These are phyloP conservation scores for Syzygium syzygioides DNA, from an alignment of 441 rosid species.

Conservation along the genomic window DNA sequence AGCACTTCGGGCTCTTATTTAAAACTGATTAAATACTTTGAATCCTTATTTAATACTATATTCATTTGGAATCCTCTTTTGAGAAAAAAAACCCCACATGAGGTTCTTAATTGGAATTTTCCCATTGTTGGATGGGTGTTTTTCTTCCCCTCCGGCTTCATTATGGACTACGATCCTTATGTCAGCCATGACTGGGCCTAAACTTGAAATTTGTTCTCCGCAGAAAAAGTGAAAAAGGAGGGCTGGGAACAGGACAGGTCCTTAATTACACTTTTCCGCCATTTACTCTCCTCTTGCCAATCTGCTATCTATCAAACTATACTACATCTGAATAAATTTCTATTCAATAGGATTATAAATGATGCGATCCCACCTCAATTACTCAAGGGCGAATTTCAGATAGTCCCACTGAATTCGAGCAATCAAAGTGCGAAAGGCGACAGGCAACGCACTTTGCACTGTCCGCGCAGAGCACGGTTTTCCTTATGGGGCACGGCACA, in stretches of 20 bases:
- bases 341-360: not conserved
- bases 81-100: too few relatives aligned
- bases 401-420: not conserved
- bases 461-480: not conserved
- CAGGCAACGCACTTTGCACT: too few relatives aligned
- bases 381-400: not conserved
- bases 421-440: not conserved
- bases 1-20: too few relatives aligned
- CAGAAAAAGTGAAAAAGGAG: not conserved
- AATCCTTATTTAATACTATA: too few relatives aligned
- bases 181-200: not conserved
- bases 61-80: too few relatives aligned
- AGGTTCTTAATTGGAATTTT: too few relatives aligned
- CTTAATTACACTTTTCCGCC: not conserved
- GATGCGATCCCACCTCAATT: not conserved
- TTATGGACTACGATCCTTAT: not conserved
- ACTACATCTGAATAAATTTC: not conserved
- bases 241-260: not conserved
- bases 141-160: not conserved
- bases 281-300: not conserved
- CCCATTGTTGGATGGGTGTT: too few relatives aligned
- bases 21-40: too few relatives aligned
- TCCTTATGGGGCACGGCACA: not conserved
- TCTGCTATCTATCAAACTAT: not conserved
- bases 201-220: not conserved